phyloP scores from a whole-genome alignment of 2,329 filamentous ascomycete species.

The Aureobasidium uvarum region DNA sequence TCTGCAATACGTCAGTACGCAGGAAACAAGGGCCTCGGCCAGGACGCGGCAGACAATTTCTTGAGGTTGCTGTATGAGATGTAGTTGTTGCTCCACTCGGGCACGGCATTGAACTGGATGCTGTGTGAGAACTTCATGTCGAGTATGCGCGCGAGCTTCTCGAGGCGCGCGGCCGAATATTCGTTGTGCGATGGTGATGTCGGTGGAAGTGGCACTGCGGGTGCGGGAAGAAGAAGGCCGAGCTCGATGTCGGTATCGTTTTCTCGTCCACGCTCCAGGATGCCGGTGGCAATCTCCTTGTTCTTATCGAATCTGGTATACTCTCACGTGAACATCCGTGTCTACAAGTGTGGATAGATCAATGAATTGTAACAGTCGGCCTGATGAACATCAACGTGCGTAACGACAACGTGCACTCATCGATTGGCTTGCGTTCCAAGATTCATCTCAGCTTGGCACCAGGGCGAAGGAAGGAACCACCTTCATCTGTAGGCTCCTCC shows the following conservation, averaged over 20 bases:
- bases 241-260: constrained; percentile 22
- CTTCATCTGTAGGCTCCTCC: background rate
- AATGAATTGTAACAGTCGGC: constrained; percentile 6
- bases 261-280: constrained; percentile 21
- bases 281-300: background rate
- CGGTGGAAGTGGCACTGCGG: constrained; percentile 20
- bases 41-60: constrained; percentile 69
- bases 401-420: constrained; percentile 8
- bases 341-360: constrained; percentile 8
- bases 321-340: constrained; percentile 18
- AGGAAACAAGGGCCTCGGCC: background rate
- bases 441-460: background rate
- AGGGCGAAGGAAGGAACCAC: background rate
- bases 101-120: constrained; percentile 98
- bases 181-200: constrained; percentile 20
- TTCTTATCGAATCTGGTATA: constrained; percentile 11
- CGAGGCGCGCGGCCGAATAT: constrained; percentile 10
- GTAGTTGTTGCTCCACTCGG: constrained; percentile 99
- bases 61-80: constrained; percentile 98
- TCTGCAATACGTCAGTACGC: constrained; percentile 47
- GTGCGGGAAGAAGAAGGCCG: constrained; percentile 20
- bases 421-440: constrained; percentile 8
- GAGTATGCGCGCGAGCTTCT: constrained; percentile 41
- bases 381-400: background rate
- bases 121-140: constrained; percentile 99